Evolutionary conservation across 2,329 filamentous ascomycete species (phyloP).

Genomic region (Colletotrichum musicola): DNA sequence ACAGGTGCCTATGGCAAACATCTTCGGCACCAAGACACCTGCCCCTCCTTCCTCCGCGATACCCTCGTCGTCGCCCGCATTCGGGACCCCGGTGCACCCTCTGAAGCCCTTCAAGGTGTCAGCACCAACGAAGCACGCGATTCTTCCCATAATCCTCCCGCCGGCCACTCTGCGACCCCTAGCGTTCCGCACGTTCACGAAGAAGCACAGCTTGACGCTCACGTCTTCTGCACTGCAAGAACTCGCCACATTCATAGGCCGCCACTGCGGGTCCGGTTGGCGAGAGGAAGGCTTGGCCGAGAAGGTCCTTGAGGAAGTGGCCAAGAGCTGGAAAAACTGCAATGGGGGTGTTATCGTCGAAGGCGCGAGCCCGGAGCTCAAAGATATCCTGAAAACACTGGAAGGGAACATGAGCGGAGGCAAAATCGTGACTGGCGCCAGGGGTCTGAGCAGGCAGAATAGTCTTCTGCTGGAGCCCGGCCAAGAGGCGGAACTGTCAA

Average conservation of each 20-base stretch:
- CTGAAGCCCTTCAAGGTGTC: conserved; percentile 73
- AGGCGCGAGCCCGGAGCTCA: conserved; percentile 80
- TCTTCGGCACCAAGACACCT: conserved; percentile 54
- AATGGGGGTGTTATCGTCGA: conserved; percentile 94
- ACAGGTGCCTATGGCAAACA: conserved; percentile 50
- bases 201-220: conserved; percentile 95
- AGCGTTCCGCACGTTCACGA: conserved; percentile 95
- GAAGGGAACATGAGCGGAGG: conserved; percentile 94
- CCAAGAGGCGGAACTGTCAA: conserved; percentile 63
- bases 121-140: conserved; percentile 63
- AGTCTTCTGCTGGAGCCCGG: conserved; percentile 72
- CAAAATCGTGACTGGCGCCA: conserved; percentile 66
- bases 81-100: conserved; percentile 87
- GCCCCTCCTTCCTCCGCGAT: conserved; percentile 68
- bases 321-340: conserved; percentile 90
- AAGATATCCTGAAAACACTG: conserved; percentile 83
- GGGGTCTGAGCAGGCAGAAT: conserved; percentile 72
- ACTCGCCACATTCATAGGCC: conserved; percentile 89
- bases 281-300: conserved; percentile 94
- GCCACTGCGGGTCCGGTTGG: conserved; percentile 96
- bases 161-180: conserved; percentile 88
- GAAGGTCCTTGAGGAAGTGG: conserved; percentile 90
- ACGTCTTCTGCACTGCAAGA: conserved; percentile 88
- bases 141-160: conserved; percentile 90
- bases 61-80: conserved; percentile 90